These are phyloP conservation scores for Henckelia pumila DNA, from an alignment of 257 asterid species.

Conservation along the genomic window DNA sequence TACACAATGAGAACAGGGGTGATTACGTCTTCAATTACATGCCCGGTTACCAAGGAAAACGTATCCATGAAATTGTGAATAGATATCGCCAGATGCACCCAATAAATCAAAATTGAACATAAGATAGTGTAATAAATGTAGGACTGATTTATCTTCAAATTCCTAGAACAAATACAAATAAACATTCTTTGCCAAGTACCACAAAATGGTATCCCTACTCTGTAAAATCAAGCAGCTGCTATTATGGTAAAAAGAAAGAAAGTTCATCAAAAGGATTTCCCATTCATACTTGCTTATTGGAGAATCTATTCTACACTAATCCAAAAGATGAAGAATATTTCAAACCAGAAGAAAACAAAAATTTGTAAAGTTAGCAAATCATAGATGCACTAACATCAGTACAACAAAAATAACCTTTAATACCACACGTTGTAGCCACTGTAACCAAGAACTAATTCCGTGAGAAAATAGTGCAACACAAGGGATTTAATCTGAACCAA, in stretches of 20 bases:
- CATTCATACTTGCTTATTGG: background rate
- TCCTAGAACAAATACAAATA: background rate
- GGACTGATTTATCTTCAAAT: too few relatives aligned
- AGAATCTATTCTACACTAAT: background rate
- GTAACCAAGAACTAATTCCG: background rate
- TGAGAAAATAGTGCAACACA: conserved; percentile 4
- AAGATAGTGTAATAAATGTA: too few relatives aligned
- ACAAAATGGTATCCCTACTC: background rate
- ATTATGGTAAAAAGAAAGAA: background rate
- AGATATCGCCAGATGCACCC: background rate
- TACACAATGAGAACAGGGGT: background rate
- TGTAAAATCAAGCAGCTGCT: background rate
- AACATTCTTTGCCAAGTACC: background rate
- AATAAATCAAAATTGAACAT: too few relatives aligned
- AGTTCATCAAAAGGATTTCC: background rate
- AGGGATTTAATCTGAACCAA: conserved; percentile 35
- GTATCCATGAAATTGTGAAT: background rate
- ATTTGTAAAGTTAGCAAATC: background rate
- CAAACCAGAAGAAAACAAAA: background rate
- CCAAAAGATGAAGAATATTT: background rate
- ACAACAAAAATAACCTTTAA: background rate
- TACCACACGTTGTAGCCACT: background rate
- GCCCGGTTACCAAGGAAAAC: background rate
- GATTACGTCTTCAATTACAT: background rate
- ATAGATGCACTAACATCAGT: background rate